Conservation (phyloP, 2,329 filamentous ascomycete genomes). For the Tolypocladium pustulatum region DNA sequence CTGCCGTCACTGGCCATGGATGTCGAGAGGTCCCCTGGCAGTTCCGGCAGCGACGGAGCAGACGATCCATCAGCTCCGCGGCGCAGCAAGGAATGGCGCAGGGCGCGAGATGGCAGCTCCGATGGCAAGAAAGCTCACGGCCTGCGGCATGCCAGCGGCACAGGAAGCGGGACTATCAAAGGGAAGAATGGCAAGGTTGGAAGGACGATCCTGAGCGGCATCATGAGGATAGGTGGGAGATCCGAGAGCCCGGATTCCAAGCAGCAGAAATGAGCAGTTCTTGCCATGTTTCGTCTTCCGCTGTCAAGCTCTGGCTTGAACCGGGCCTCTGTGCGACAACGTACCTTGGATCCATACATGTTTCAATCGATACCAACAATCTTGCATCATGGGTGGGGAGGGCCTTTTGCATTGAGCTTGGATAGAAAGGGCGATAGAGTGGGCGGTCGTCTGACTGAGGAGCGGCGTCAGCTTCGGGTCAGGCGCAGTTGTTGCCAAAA, state of each 20-base stretch:
- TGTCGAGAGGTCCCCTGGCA: constrained; percentile 31
- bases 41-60: constrained; percentile 37
- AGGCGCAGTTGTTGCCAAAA: not conserved
- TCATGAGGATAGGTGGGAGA: constrained; percentile 31
- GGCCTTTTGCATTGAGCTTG: not conserved
- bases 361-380: not conserved
- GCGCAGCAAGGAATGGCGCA: constrained; percentile 21
- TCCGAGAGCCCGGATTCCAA: constrained; percentile 30
- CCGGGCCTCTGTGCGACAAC: not conserved
- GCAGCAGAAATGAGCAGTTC: constrained; percentile 9
- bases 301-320: not conserved
- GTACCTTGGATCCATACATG: not conserved
- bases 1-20: constrained; percentile 15
- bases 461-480: not conserved
- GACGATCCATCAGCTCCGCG: constrained; percentile 14
- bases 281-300: not conserved
- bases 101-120: constrained; percentile 1
- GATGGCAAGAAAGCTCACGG: constrained; percentile 11
- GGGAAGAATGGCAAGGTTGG: constrained; percentile 29
- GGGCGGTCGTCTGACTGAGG: not conserved
- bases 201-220: constrained; percentile 30
- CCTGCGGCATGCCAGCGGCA: constrained; percentile 17
- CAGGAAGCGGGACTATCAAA: constrained; percentile 18
- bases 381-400: not conserved
- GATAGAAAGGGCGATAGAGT: not conserved